These are phyloP conservation scores for Selenicereus undatus DNA, from an alignment of 148 eudicot genomes.

Conservation along the genomic window DNA sequence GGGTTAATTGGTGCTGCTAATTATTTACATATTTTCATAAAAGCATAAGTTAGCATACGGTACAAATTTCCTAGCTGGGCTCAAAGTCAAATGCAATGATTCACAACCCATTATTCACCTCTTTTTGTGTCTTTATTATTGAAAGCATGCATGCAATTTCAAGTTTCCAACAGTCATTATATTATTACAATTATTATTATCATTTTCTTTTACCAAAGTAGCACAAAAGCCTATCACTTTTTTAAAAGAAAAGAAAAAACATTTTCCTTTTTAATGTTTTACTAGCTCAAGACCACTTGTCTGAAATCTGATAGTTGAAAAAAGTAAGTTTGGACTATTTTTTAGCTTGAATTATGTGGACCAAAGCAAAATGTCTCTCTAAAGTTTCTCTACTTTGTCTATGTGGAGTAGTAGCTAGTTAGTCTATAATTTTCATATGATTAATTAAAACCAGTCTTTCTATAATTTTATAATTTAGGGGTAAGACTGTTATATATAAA, in stretches of 20 bases:
- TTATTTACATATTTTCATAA: no score
- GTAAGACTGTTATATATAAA: no score
- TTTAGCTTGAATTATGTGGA: no score
- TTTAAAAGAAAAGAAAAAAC: background rate
- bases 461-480: no score
- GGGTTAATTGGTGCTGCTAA: no score
- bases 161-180: background rate
- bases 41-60: background rate
- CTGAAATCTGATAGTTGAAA: no score
- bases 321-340: no score
- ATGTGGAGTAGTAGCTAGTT: no score
- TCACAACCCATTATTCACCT: slow-evolving; percentile 5
- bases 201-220: background rate
- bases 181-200: background rate
- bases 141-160: background rate
- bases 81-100: slow-evolving; percentile 23
- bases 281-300: background rate
- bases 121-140: slow-evolving; percentile 5
- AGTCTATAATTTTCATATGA: no score
- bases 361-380: no score
- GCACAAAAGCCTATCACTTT: slow-evolving; percentile 14
- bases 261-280: background rate
- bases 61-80: background rate
- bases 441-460: no score
- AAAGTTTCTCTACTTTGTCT: no score